Evolutionary conservation across 345 rosid species (phyloP).

Genomic region (Eucalyptus shirleyi): DNA sequence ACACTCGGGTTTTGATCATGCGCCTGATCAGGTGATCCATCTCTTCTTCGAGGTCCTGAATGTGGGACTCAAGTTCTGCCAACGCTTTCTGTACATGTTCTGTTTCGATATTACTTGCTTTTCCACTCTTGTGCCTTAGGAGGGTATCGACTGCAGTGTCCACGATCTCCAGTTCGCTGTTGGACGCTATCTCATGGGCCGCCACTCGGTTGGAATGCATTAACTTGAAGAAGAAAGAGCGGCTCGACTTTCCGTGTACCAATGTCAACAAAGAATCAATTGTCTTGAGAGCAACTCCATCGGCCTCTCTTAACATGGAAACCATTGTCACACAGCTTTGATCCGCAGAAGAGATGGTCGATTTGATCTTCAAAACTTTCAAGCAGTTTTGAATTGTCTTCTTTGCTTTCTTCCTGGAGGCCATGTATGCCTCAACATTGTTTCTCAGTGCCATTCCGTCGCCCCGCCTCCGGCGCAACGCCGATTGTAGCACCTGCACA

Average conservation of each 20-base stretch:
- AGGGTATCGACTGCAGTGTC: slow-evolving; percentile 11
- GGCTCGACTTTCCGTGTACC: slow-evolving; percentile 8
- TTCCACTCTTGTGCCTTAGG: not conserved
- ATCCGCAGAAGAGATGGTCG: not conserved
- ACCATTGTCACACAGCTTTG: not conserved
- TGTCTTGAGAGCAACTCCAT: not conserved
- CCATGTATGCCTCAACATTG: slow-evolving; percentile 23
- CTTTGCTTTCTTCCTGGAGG: slow-evolving; percentile 24
- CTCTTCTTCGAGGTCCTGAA: slow-evolving; percentile 41
- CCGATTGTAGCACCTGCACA: slow-evolving; percentile 4
- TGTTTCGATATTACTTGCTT: not conserved
- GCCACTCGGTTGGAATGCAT: slow-evolving; percentile 7
- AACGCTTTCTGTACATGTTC: slow-evolving; percentile 3
- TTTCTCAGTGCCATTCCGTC: not conserved
- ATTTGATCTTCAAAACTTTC: slow-evolving; percentile 4
- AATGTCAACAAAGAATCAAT: slow-evolving; percentile 24
- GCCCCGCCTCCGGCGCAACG: slow-evolving; percentile 2
- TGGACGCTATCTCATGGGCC: not conserved
- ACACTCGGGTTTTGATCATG: slow-evolving; percentile 27
- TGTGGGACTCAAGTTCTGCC: slow-evolving; percentile 12
- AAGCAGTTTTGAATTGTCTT: slow-evolving; percentile 22
- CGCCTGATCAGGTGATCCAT: slow-evolving; percentile 18
- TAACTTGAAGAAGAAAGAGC: slow-evolving; percentile 26
- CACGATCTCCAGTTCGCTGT: slow-evolving; percentile 10
- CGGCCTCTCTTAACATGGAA: slow-evolving; percentile 10